Base-by-base conservation (phyloP, 1,139 yeast genomes). In the Zygosaccharomyces pseudobailii region DNA sequence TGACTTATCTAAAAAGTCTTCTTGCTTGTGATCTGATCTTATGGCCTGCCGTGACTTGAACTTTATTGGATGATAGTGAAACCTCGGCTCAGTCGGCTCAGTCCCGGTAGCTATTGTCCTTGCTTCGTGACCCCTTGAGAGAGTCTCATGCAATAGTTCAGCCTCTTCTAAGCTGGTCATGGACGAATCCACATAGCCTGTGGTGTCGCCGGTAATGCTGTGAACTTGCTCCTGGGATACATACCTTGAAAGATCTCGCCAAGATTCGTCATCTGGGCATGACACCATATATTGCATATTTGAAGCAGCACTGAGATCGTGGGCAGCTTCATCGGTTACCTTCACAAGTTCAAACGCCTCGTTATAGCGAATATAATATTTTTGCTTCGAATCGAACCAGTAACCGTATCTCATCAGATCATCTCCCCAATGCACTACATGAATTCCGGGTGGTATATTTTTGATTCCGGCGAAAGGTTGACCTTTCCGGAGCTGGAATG, bases 1-100 rank as follows among this genome's bases (percentile, higher is more conserved):
- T 5, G 75, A 66, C 49, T 73, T 74, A 56, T 76, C 79, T 19
- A 69, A 47, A 25, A 67, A 69, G 46, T 73, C 73, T 20, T 59
- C 56, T 39, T 76, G 74, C 40, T 63, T 57, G 45, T 67, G 65
- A 2, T 60, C 57, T 0, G 66, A 58, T 4, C 70, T 44, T 61
- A 70, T 22, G 57, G 74, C 55, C 58, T 61, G 65, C 0, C 66
- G 60, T 6, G 67, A 63, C 40, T 67, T 68, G 50, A 72, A 58
- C 28, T 71, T 67, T 6, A 74, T 65, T 0, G 53, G 45, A 0
- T 72, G 67, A 50, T 72, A 75, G 7, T 59, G 53, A 22, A 63
- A 50, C 28, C 65, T 50, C 42, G 63, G 67, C 20, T n/a, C n/a
- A n/a, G n/a, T n/a, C n/a, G n/a, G n/a, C n/a, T 65, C 65, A 3